Base-by-base conservation (phyloP, 352 stramenopile genomes). In the Phytophthora brassicae region DNA sequence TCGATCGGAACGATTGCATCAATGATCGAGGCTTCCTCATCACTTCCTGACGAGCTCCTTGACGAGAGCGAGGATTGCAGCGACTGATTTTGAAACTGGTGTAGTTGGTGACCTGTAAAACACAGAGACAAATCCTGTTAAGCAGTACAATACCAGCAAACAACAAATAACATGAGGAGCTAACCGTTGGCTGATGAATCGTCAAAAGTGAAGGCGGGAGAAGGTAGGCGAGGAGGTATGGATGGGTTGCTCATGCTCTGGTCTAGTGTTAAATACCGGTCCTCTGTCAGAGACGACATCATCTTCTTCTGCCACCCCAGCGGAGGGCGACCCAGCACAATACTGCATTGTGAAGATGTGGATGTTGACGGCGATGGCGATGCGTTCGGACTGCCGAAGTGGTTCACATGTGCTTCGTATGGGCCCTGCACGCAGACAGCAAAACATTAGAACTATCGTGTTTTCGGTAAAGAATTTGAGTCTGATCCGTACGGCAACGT, bases 271-370 rank as follows among this genome's bases (percentile, higher is more conserved):
- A 36, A n/a, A 16, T 16, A 59, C 4, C 23, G 35, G 14, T 57
- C 45, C 41, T 60, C 48, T 17, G 41, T 46, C 22, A 70, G 23
- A 7, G 64, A 64, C 28, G 69, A 7, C 19, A 74, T 22, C 50
- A 81, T 31, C 33, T 58, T 64, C 9, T 70, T 79, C 23, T 84
- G 74, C 74, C 74, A 84, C 23, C 75, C 71, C 31, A 66, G 29
- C 45, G 74, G 74, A 48, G 74, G 74, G 2, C 52, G 63, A 47
- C 52, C 63, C 31, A 77, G 56, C 3, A 72, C 45, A 17, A 81
- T 58, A 36, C 74, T 84, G n/a, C 66, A 51, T 36, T 79, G 71
- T 4, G 74, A 84, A 14, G 74, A 84, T 47, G 55, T 57, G 24
- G 64, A 64, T 26, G 64, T 64, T n/a, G 68, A 74, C n/a, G 53